Evolutionary conservation across 2,329 filamentous ascomycete genomes (phyloP), one percentile per base, ranked within the genome.

Genomic region (Proliferodiscus dingleyae): DNA sequence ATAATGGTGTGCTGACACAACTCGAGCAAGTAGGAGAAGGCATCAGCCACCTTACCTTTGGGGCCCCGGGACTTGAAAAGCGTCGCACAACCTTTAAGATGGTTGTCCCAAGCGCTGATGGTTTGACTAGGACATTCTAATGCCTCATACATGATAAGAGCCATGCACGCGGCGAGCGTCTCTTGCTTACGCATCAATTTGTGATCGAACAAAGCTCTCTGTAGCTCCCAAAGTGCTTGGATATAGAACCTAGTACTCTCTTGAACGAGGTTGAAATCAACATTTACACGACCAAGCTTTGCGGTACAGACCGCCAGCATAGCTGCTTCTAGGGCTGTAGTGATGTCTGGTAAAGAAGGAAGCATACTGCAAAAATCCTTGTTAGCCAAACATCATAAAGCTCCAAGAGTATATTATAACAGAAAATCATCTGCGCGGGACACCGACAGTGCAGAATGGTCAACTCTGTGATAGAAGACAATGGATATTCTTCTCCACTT

Each of bases 131-230:
- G 66, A 47, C 66, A 68, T 51, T 68, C 64, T 24, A 60, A 49
- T 8, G 63, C 50, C 46, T 64, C 62, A 42, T 68, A 69, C 33
- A 67, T 55, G 15, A 59, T 55, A 2, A 68, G 47, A 6, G 62
- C 55, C 57, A 67, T 57, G 43, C 65, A 67, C 6, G 64, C 61
- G 15, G 64, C 63, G 6, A 68, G 55, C 1, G 63, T 65, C 32
- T 65, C 64, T 40, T 68, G 61, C 22, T 59, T 57, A 42, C 60
- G 60, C 57, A 64, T 63, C 18, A 62, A 46, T 2, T 49, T 43
- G 2, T 53, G 54, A 49, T 64, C 52, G 52, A 57, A 63, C 2
- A 68, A 52, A 2, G 66, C 65, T 15, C 53, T 57, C 41, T 67
- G 65, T 18, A 68, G 51, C 33, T 68, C 59, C 29, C 56, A 62